Evolutionary conservation across 805 yeast species (phyloP), one percentile per base, ranked within the genome.

Genomic region (Wickerhamiella australiensis): DNA sequence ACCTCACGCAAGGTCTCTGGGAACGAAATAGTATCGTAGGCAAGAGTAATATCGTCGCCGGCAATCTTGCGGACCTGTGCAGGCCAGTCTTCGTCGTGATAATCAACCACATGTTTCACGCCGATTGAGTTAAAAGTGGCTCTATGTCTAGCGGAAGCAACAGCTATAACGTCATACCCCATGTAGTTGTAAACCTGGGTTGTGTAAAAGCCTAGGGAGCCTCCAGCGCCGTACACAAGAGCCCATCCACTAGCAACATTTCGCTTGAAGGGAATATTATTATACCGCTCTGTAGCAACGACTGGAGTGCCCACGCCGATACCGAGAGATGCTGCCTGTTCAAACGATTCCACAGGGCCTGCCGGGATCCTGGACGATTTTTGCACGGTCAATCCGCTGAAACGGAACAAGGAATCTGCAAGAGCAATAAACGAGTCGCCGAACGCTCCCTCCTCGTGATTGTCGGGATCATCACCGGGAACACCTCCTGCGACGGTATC

Each of bases 271-370:
- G 63, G 50, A 23, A 50, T 40, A 43, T 56, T 51, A 47, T 38
- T 50, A 50, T 61, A 56, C 64, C 62, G 49, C 56, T 56, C 46
- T 67, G 69, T 18, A 70, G 65, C 50, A 59, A 57, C 23, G 25
- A 72, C 76, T 17, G 75, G 68, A 3, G 85, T 80, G 45, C 64
- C 66, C 42, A 75, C 59, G 13, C 78, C 73, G 47, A 78, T 65
- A 29, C 81, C 75, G 33, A 78, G 59, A 8, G 82, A 65, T 2
- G 83, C 79, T 15, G 85, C 85, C 53, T 73, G 82, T 65, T 80
- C 86, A 56, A 69, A 79, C 13, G 80, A 66, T 35, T 61, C 65
- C 21, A 77, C 62, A 1, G 58, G 56, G 12, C 75, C 76, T 20
- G 65, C 56, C 36, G 72, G 65, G 31, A 65, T 47, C 3, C 59